These are phyloP conservation scores for Plasmodium gonderi DNA, from an alignment of 169 alveolate species.

Conservation along the genomic window DNA sequence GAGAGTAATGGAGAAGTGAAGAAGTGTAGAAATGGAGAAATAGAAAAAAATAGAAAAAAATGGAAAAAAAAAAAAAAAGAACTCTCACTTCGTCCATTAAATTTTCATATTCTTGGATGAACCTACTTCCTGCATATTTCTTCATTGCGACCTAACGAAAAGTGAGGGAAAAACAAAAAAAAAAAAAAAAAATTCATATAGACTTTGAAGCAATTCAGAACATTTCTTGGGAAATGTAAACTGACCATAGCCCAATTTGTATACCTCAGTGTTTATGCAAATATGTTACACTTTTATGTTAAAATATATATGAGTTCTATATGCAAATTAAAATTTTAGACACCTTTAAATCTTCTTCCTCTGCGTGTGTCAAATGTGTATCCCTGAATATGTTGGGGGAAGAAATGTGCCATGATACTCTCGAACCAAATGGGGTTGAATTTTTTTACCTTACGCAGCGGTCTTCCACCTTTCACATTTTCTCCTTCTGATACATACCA, in stretches of 20 bases:
- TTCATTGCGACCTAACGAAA: slow-evolving; percentile 15
- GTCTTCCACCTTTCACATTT: no score
- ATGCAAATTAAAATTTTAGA: not conserved
- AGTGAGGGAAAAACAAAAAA: not conserved
- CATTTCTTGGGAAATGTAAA: no score
- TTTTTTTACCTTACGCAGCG: no score
- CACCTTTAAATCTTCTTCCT: slow-evolving; percentile 59
- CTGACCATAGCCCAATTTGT: no score
- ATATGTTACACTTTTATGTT: not conserved
- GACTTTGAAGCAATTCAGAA: no score
- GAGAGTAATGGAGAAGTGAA: not conserved
- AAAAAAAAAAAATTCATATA: not conserved
- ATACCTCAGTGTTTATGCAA: no score
- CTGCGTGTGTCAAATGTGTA: slow-evolving; percentile 13
- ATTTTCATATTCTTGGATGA: slow-evolving; percentile 54
- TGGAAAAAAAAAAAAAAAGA: not conserved
- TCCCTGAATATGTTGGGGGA: slow-evolving; percentile 1
- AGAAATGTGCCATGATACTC: no score
- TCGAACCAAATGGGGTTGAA: no score
- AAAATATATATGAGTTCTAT: not conserved
- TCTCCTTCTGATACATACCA: no score
- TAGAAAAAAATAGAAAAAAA: not conserved
- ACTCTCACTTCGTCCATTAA: slow-evolving; percentile 31
- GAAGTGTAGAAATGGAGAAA: not conserved
- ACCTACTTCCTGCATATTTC: slow-evolving; percentile 51